Evolutionary conservation across 805 yeast species (phyloP), one percentile per base, ranked within the genome.

Genomic region (Candida maris): DNA sequence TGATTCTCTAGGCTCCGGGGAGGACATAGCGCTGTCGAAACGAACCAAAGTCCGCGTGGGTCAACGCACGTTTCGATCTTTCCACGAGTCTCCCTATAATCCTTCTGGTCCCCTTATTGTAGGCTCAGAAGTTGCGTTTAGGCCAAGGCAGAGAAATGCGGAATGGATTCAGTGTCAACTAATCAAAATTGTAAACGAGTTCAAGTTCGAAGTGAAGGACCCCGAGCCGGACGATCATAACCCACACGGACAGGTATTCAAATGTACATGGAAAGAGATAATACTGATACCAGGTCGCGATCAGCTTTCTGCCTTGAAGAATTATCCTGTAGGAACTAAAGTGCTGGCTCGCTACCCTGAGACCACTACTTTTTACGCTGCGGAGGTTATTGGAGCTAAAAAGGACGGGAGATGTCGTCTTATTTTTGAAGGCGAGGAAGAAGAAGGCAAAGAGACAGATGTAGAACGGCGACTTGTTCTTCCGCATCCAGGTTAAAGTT

Each of bases 81-180:
- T 48, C 51, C 62, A 68, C 46, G 61, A 62, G n/a, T 76, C 84
- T 30, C 73, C 73, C 19, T 80, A 57, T 56, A 81, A 80, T 49
- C 77, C 81, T 1, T 67, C 70, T 19, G 83, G 73, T 24, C 76
- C 81, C 1, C 66, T 80, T 4, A 47, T 55, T 2, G 63, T 83
- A 1, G 89, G 91, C 1, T 75, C 93, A 0, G 94, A 85, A 49
- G 96, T 93, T 0, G 97, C 97, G 1, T 91, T 81, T 64, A 80
- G 81, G 55, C 73, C 88, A 17, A 72, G 72, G 41, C 79, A 75
- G 49, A 70, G 82, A 26, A 89, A 82, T 33, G 75, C 75, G 10
- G 97, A 91, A 56, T 93, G 98, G 98, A 87, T 93, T 49, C 96
- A 86, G 57, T 93, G 98, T 64, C 87, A 84, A 52, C 95, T 93